These are phyloP conservation scores for Ganoderma lucidum DNA, from an alignment of 1,284 basidiomycete species.

Conservation along the genomic window DNA sequence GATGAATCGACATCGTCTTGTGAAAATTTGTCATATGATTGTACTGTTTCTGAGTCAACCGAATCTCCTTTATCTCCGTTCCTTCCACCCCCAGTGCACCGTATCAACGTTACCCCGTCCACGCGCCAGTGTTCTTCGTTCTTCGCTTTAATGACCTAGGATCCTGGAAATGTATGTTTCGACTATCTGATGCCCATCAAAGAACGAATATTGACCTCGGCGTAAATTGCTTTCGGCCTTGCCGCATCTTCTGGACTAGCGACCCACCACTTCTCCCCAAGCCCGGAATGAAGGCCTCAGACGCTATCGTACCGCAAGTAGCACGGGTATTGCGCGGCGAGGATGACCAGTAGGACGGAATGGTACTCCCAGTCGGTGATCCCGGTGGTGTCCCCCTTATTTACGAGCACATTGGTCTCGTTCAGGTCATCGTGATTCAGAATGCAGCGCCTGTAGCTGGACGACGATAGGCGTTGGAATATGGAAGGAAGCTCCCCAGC, in stretches of 20 bases:
- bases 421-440: constrained; percentile 20
- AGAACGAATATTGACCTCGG: not conserved
- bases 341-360: constrained; percentile 14
- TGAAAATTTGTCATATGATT: no score
- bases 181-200: not conserved
- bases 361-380: constrained; percentile 28
- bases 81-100: no score
- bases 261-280: constrained; percentile 6
- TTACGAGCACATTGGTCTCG: constrained; percentile 17
- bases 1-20: no score
- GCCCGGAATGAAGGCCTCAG: constrained; percentile 3
- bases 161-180: not conserved
- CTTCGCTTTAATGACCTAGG: constrained; percentile 10
- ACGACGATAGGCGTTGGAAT: not conserved
- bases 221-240: constrained; percentile 8
- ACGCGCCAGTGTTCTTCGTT: constrained; percentile 19
- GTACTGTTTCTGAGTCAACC: no score
- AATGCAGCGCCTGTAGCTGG: constrained; percentile 14
- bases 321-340: constrained; percentile 7
- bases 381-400: constrained; percentile 11
- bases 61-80: no score
- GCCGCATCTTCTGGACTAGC: constrained; percentile 11
- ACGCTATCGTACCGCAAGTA: constrained; percentile 23
- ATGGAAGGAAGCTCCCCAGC: constrained; percentile 4
- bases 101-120: constrained; percentile 3